Evolutionary conservation across 306 rosid genomes (phyloP).

Genomic region (Vigna nakashimae): DNA sequence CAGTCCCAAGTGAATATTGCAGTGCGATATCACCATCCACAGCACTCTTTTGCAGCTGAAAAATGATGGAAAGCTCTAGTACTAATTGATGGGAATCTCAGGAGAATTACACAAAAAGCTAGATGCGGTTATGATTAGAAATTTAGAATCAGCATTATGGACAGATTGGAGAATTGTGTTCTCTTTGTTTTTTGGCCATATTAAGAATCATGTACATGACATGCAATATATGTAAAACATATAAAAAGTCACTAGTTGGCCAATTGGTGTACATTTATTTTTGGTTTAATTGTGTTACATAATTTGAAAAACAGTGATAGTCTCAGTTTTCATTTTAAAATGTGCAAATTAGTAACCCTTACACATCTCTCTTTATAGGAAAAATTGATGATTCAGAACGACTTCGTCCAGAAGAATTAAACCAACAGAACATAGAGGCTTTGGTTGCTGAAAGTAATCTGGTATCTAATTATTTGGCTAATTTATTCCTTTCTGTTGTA

Average conservation of each 20-base stretch:
- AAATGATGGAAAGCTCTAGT: background rate
- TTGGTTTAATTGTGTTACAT: conserved; percentile 14
- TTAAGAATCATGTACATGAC: conserved; percentile 5
- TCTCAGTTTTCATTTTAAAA: conserved; percentile 21
- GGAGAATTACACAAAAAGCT: background rate
- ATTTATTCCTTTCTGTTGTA: background rate
- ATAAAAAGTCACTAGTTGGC: no score
- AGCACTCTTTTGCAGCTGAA: background rate
- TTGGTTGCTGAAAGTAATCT: conserved; percentile 93
- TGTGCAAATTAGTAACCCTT: background rate
- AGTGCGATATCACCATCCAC: background rate
- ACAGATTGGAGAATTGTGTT: conserved; percentile 6
- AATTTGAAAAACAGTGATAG: background rate
- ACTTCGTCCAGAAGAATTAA: conserved; percentile 95
- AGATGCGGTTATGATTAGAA: no score
- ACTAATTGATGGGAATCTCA: background rate
- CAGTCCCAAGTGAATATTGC: no score
- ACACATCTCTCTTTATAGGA: conserved; percentile 47
- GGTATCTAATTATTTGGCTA: conserved; percentile 56
- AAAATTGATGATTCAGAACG: conserved; percentile 86
- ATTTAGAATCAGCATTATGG: no score
- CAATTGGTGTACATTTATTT: background rate
- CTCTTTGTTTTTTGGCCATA: conserved; percentile 20
- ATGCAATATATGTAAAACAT: background rate
- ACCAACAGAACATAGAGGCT: conserved; percentile 97